Conservation (phyloP, 352 stramenopile genomes). For the Phytophthora pinifolia region DNA sequence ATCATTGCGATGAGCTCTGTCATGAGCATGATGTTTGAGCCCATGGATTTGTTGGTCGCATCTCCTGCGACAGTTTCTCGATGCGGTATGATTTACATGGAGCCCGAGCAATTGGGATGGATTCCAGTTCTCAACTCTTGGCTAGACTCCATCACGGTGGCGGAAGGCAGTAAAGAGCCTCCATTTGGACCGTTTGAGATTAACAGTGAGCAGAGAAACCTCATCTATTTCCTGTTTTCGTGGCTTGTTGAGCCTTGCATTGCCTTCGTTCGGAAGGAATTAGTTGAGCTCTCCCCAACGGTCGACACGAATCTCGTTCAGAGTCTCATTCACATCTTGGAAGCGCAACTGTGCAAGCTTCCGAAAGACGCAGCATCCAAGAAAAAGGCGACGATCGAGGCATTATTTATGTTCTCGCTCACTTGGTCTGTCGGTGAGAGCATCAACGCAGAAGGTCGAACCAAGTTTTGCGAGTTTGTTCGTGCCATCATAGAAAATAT, state of each 20-base stretch:
- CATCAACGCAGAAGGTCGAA: slow-evolving; percentile 66
- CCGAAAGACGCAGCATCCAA: slow-evolving; percentile 69
- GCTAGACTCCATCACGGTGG: slow-evolving; percentile 70
- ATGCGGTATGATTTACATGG: slow-evolving; percentile 96
- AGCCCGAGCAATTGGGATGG: slow-evolving; percentile 91
- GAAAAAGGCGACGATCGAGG: slow-evolving; percentile 69
- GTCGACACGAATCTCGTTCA: slow-evolving; percentile 91
- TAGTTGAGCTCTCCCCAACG: slow-evolving; percentile 84
- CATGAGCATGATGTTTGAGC: slow-evolving; percentile 97
- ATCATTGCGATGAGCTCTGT: slow-evolving; percentile 94
- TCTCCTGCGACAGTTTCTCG: slow-evolving; percentile 93
- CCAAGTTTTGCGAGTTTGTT: slow-evolving; percentile 83
- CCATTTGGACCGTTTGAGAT: slow-evolving; percentile 65
- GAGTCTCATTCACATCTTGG: slow-evolving; percentile 86
- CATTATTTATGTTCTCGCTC: slow-evolving; percentile 90
- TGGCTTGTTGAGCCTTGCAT: slow-evolving; percentile 91
- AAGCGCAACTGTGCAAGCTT: slow-evolving; percentile 75
- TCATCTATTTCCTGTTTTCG: slow-evolving; percentile 79
- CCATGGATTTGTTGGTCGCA: slow-evolving; percentile 93
- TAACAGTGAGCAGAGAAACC: slow-evolving; percentile 62
- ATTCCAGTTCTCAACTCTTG: slow-evolving; percentile 88
- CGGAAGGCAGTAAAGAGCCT: slow-evolving; percentile 24
- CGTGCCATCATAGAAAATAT: slow-evolving; percentile 78
- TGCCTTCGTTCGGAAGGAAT: slow-evolving; percentile 86
- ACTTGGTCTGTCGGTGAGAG: slow-evolving; percentile 91